Percentiles rank a stretch among this genome's conserved stretches.
Evolutionary conservation across 2,329 filamentous ascomycete genomes (phyloP).

Genomic region (Stagonosporopsis chrysanthemi): DNA sequence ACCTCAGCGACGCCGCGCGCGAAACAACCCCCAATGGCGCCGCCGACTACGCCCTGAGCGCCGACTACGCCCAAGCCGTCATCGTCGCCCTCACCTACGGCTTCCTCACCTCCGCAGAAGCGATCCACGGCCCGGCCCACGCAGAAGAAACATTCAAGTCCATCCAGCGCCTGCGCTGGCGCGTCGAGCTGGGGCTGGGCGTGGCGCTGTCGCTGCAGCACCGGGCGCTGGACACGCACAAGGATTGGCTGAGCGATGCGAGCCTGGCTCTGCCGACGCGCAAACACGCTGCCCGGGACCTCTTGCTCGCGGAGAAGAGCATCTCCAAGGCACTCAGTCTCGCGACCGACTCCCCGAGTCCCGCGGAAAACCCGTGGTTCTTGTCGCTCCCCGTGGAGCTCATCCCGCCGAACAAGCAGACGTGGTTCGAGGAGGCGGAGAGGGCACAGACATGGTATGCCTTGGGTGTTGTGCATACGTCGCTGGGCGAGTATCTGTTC

Average conservation of each 20-base stretch:
- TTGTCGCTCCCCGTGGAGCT: constrained; percentile 39
- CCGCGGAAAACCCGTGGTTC: constrained; percentile 41
- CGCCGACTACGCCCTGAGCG: constrained; percentile 25
- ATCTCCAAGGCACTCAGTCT: constrained; percentile 37
- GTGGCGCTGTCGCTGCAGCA: constrained; percentile 30
- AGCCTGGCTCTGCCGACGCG: not conserved
- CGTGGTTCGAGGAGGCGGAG: constrained; percentile 40
- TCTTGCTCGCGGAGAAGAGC: constrained; percentile 35
- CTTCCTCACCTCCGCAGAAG: constrained; percentile 41
- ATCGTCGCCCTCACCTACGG: constrained; percentile 43
- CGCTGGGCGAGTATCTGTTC: constrained; percentile 42
- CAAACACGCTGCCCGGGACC: constrained; percentile 24
- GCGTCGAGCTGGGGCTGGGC: constrained; percentile 36
- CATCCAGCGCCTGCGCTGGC: constrained; percentile 43
- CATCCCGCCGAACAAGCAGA: constrained; percentile 41
- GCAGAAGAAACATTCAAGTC: constrained; percentile 16
- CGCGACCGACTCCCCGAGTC: constrained; percentile 38
- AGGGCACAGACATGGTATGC: constrained; percentile 41
- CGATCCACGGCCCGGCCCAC: constrained; percentile 8
- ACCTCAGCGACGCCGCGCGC: constrained; percentile 29
- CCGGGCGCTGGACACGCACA: constrained; percentile 6
- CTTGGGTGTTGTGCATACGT: constrained; percentile 37
- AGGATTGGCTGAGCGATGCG: constrained; percentile 24
- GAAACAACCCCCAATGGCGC: constrained; percentile 10
- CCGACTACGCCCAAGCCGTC: constrained; percentile 35